Conservation (phyloP, 1,284 basidiomycete species). For the Laetiporus sulphureus region DNA sequence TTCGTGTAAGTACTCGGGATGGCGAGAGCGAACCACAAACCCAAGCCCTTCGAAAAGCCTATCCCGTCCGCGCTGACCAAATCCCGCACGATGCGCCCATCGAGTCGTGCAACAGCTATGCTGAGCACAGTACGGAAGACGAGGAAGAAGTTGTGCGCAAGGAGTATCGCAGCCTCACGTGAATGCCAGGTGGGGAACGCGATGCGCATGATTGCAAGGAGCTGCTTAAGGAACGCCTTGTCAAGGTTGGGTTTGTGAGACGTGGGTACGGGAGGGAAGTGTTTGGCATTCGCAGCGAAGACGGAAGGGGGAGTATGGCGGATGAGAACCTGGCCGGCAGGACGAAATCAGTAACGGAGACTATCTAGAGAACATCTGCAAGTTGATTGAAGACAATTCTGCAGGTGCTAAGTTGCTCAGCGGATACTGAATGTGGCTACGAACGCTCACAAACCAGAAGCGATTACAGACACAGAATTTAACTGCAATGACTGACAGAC, state of each 20-base stretch:
- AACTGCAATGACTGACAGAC: slow-evolving; percentile 15
- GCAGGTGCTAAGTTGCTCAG: neutral
- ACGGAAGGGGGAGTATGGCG: slow-evolving; percentile 35
- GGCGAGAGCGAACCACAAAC: slow-evolving; percentile 86
- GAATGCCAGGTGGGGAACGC: slow-evolving; percentile 68
- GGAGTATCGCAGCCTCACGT: slow-evolving; percentile 74
- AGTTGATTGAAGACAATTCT: neutral
- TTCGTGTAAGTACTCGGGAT: slow-evolving; percentile 96
- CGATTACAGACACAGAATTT: neutral
- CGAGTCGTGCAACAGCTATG: slow-evolving; percentile 83
- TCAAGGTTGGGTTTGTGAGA: slow-evolving; percentile 69
- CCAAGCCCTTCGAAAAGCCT: slow-evolving; percentile 82
- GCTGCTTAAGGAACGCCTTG: slow-evolving; percentile 73
- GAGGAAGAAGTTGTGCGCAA: slow-evolving; percentile 83
- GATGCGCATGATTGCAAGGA: slow-evolving; percentile 71
- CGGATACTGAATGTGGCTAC: neutral
- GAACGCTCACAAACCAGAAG: neutral
- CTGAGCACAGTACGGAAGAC: slow-evolving; percentile 83
- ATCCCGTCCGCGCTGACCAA: slow-evolving; percentile 83
- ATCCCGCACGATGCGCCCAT: slow-evolving; percentile 87
- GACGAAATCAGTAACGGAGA: neutral
- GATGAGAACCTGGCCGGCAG: slow-evolving; percentile 26
- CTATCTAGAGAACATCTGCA: neutral
- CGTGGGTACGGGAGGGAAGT: slow-evolving; percentile 48
- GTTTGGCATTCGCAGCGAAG: slow-evolving; percentile 38